Evolutionary conservation across 345 rosid species (phyloP).

Genomic region (Syzygium jambos): DNA sequence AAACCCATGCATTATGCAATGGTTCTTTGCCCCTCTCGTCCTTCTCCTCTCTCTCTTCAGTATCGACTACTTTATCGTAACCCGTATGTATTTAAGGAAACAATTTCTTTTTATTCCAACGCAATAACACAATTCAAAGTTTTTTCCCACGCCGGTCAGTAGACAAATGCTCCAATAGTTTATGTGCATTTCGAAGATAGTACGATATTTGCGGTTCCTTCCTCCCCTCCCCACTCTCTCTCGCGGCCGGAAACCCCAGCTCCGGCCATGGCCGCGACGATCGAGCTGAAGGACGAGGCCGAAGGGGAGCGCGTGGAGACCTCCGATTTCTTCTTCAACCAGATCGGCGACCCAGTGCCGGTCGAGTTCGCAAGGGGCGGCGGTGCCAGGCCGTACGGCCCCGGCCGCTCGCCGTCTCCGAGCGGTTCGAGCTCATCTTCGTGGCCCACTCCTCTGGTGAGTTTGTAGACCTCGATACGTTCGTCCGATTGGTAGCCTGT

Average conservation of each 20-base stretch:
- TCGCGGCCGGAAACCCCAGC: neutral
- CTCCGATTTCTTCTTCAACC: constrained; percentile 57
- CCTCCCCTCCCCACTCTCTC: too few species aligned
- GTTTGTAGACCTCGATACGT: neutral
- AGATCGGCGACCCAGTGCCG: constrained; percentile 52
- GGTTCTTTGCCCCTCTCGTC: fast-evolving
- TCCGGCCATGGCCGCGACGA: neutral
- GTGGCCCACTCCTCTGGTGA: constrained; percentile 66
- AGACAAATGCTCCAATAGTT: neutral
- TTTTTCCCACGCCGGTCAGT: too few species aligned
- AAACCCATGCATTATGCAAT: neutral
- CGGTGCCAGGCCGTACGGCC: constrained; percentile 23
- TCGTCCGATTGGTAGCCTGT: neutral
- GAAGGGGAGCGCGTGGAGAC: constrained; percentile 52
- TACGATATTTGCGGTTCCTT: too few species aligned
- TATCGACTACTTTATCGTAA: neutral
- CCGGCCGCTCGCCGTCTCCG: constrained; percentile 59
- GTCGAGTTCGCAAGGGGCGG: constrained; percentile 5
- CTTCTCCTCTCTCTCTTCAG: neutral
- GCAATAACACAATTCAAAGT: too few species aligned
- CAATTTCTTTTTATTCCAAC: neutral
- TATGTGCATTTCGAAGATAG: neutral
- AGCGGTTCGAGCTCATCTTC: constrained; percentile 35
- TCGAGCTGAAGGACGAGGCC: constrained; percentile 32
- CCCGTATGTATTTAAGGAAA: fast-evolving